Percentiles rank a stretch among this genome's conserved stretches.
Evolutionary conservation across 2,329 filamentous ascomycete genomes (phyloP).

Genomic region (Bipolaris gigantea): DNA sequence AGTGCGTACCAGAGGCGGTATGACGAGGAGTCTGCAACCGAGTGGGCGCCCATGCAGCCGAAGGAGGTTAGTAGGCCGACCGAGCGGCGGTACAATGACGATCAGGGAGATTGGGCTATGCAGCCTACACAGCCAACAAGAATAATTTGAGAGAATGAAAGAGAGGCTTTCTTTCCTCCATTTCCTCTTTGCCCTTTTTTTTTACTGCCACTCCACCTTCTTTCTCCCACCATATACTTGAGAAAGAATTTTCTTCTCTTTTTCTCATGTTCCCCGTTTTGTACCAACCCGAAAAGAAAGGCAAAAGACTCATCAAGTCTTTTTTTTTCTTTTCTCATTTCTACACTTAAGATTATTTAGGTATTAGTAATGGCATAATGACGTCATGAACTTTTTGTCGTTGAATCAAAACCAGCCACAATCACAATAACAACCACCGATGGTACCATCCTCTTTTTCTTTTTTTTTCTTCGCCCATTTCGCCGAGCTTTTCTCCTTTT

Average conservation of each 20-base stretch:
- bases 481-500: too few species aligned
- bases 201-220: too few species aligned
- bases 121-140: conserved; percentile 26
- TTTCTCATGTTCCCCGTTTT: neutral
- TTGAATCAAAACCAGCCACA: too few species aligned
- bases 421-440: too few species aligned
- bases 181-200: too few species aligned
- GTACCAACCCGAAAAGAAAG: neutral
- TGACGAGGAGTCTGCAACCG: conserved; percentile 19
- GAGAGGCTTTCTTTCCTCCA: neutral
- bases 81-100: conserved; percentile 12
- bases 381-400: conserved; percentile 10
- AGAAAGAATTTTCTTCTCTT: too few species aligned
- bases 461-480: too few species aligned
- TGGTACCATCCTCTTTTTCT: too few species aligned
- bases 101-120: conserved; percentile 11
- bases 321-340: neutral
- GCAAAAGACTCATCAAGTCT: neutral
- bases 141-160: conserved; percentile 21
- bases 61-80: conserved; percentile 11
- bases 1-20: conserved; percentile 24
- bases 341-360: neutral
- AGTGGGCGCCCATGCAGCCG: conserved; percentile 22
- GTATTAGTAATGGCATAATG: conserved; percentile 21
- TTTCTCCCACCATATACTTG: too few species aligned